Conservation (phyloP, 306 rosid genomes). For the Trichosanthes cucumerina region DNA sequence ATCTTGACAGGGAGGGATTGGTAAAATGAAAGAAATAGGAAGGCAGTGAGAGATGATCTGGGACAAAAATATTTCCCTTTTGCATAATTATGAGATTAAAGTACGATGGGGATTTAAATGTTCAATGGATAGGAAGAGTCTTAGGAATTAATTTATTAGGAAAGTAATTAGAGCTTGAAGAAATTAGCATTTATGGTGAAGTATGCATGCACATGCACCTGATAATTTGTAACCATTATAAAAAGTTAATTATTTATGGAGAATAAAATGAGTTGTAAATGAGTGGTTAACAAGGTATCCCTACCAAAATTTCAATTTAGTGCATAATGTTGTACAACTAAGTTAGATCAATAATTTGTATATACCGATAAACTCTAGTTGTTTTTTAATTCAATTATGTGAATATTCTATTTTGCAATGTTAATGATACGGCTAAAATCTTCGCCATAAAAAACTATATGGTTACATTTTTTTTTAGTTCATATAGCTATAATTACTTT, state of each 20-base stretch:
- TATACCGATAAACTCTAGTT: background rate
- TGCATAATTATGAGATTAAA: background rate
- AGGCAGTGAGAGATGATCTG: background rate
- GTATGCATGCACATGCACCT: constrained; percentile 17
- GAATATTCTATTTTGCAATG: background rate
- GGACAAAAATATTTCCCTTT: background rate
- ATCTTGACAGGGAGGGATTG: background rate
- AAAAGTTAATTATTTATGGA: background rate
- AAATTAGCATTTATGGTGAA: background rate
- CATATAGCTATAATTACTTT: too few species aligned
- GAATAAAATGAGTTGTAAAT: constrained; percentile 19
- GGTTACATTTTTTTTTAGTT: too few species aligned
- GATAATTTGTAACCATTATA: background rate
- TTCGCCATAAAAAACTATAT: background rate
- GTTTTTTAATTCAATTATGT: background rate
- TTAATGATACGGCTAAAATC: background rate
- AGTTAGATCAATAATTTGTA: background rate
- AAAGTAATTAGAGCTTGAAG: background rate
- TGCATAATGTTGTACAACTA: background rate
- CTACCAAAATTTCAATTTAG: constrained; percentile 7
- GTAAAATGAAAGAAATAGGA: background rate
- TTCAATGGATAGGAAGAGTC: background rate
- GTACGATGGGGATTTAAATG: background rate
- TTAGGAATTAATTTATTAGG: background rate
- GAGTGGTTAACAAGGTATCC: constrained; percentile 9